Base-by-base conservation (phyloP, 805 yeast species). In the Wickerhamiella azyma region DNA sequence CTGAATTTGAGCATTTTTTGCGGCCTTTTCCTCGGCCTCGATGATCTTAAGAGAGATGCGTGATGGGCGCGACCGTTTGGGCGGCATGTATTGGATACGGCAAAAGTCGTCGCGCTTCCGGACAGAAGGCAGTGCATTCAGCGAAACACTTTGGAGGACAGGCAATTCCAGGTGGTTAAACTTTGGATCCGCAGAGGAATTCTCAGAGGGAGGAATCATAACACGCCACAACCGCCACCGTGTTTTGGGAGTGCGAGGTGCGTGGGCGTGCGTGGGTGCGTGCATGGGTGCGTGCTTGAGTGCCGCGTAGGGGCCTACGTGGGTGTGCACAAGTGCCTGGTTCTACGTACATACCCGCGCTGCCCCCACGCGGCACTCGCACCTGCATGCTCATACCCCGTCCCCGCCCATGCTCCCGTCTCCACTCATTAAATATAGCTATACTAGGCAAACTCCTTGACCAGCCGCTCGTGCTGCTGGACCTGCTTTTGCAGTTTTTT, bases 401-500 rank as follows among this genome's bases (percentile, higher is more conserved):
- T n/a, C n/a, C n/a, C n/a, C n/a, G n/a, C n/a, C n/a, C n/a, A n/a
- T n/a, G n/a, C n/a, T n/a, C n/a, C n/a, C n/a, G n/a, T n/a, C n/a
- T n/a, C n/a, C n/a, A n/a, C n/a, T n/a, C n/a, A 11, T 11, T 26
- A 9, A 11, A 29, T 11, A n/a, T 28, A 8, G 37, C 13, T 29
- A 9, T 39, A n/a, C 16, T 43, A 13, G 8, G 14, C 16, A 48
- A 75, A 85, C 57, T 81, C 85, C 26, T 79, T 77, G 60, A 86
- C 76, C 32, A 88, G 70, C 68, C 86, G 86, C 59, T 78, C 78
- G 62, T 92, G 98, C 41, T 72, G 79, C 46, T 79, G 85, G 63
- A 76, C 77, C 58, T 72, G 80, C 66, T 92, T 92, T 51, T 68
- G 63, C 53, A 92, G 68, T 66, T 89, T 89, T 74, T 92, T 92